phyloP scores from a whole-genome alignment of 306 rosid species.

The Canavalia ensiformis region DNA sequence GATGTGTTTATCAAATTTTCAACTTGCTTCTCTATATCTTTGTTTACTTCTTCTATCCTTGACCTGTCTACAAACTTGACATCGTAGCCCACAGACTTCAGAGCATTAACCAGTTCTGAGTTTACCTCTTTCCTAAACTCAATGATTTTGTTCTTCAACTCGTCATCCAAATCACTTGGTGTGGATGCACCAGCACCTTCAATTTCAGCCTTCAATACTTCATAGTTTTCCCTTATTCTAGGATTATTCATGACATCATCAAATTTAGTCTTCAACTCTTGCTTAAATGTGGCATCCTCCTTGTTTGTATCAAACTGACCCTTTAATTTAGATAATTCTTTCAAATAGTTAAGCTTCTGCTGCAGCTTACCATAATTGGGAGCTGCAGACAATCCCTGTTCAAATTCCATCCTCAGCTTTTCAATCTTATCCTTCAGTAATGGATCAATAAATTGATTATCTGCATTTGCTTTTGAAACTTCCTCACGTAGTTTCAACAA shows the following conservation, averaged over 20 bases:
- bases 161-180: constrained; percentile 61
- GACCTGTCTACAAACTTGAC: constrained; percentile 53
- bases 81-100: constrained; percentile 68
- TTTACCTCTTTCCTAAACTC: constrained; percentile 70
- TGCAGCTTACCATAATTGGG: constrained; percentile 70
- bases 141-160: constrained; percentile 63
- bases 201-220: constrained; percentile 68
- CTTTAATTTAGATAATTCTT: constrained; percentile 68
- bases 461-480: constrained; percentile 60
- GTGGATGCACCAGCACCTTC: constrained; percentile 59
- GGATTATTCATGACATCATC: constrained; percentile 57
- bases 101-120: constrained; percentile 61
- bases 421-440: constrained; percentile 65
- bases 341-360: constrained; percentile 66
- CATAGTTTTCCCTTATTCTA: constrained; percentile 67
- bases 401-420: constrained; percentile 69
- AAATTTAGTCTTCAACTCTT: constrained; percentile 64
- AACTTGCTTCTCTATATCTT: constrained; percentile 63
- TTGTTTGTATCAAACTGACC: constrained; percentile 50
- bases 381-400: constrained; percentile 59
- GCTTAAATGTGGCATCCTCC: constrained; percentile 59
- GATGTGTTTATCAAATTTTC: constrained; percentile 59
- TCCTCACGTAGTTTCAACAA: constrained; percentile 63
- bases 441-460: constrained; percentile 62
- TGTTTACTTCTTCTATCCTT: constrained; percentile 63